Percentiles rank a stretch among this genome's conserved stretches.
Conservation (phyloP, 2,329 filamentous ascomycete genomes). For the Cephalotrichum gorgonifer region DNA sequence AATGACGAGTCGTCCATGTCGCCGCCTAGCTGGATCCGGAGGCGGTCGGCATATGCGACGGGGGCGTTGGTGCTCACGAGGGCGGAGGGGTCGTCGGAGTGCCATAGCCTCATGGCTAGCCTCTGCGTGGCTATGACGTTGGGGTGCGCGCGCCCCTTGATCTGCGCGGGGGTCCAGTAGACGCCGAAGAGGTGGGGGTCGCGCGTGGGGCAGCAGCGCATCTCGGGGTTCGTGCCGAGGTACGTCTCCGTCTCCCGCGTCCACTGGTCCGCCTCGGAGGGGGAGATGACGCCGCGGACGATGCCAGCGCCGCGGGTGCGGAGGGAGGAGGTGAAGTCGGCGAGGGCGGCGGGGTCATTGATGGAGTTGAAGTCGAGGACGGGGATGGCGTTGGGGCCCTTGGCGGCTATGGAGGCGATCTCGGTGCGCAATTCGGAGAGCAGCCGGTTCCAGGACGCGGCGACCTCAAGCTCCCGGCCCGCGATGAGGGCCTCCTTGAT, state of each 20-base stretch:
- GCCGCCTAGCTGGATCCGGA: constrained; percentile 32
- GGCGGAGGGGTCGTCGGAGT: constrained; percentile 31
- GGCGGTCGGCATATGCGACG: constrained; percentile 49
- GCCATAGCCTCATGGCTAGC: constrained; percentile 43
- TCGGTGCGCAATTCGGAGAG: constrained; percentile 24
- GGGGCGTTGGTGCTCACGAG: constrained; percentile 34
- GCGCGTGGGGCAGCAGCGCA: constrained; percentile 16
- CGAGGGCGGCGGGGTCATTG: constrained; percentile 13
- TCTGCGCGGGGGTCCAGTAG: constrained; percentile 29
- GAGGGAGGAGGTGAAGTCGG: constrained; percentile 17
- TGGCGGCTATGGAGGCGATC: constrained; percentile 23
- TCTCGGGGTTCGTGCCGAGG: constrained; percentile 35
- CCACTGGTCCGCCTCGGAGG: constrained; percentile 22
- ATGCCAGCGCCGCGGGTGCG: constrained; percentile 20
- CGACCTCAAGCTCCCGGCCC: constrained; percentile 25
- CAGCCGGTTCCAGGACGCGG: constrained; percentile 27
- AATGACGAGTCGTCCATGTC: constrained; percentile 40
- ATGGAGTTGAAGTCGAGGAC: constrained; percentile 29
- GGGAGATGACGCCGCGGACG: constrained; percentile 19
- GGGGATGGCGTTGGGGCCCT: constrained; percentile 26
- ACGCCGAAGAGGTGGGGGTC: constrained; percentile 23
- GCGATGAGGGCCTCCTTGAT: constrained; percentile 27
- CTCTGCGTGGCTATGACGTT: constrained; percentile 28
- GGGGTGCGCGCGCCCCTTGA: constrained; percentile 26
- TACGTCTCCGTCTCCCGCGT: constrained; percentile 43